Base-by-base conservation (phyloP, 768 basidiomycete species). In the Guyanaporus albipodus region DNA sequence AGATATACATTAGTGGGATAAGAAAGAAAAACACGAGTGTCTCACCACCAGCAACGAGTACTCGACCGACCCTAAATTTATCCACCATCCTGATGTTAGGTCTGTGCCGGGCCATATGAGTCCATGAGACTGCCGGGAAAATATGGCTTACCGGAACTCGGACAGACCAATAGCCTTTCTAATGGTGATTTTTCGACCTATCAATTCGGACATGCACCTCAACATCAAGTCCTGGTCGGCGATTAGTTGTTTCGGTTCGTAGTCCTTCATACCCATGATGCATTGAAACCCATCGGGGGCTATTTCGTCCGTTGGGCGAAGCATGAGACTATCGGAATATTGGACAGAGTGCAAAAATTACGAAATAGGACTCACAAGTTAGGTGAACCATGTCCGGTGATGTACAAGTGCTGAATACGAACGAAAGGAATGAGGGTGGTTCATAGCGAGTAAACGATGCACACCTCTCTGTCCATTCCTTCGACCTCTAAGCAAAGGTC, bases 41-140 rank as follows among this genome's bases (percentile, higher is more conserved):
- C 37, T 38, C 24, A 57, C 78, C 79, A 55, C 78, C 79, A 21
- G 61, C 70, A 14, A 79, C 39, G 47, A 77, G 78, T 10, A 72
- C 73, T n/a, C 74, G 64, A 2, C 74, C 75, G 4, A 54, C 46
- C 14, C 62, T 53, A 51, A 78, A 72, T 17, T 57, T 66, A 33
- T 76, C 54, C 0, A 70, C 71, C 73, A 77, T 74, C 9, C 78
- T 67, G 24, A 78, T 69, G 54, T 76, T 77, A 1, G 75, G 69
- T 23, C 77, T 73, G 40, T 37, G 15, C 18, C 21, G 7, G 23
- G 48, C 44, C 11, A 49, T 53, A 21, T 10, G 14, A 8, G 29
- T 18, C 58, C 31, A 32, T 7, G 12, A 6, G 6, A 14, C 8
- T 26, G 4, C 33, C 7, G 0, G 46, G 35, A 31, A 35, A 56